Conservation (phyloP, 1,284 basidiomycete species). For the Leccinum subrobustum region DNA sequence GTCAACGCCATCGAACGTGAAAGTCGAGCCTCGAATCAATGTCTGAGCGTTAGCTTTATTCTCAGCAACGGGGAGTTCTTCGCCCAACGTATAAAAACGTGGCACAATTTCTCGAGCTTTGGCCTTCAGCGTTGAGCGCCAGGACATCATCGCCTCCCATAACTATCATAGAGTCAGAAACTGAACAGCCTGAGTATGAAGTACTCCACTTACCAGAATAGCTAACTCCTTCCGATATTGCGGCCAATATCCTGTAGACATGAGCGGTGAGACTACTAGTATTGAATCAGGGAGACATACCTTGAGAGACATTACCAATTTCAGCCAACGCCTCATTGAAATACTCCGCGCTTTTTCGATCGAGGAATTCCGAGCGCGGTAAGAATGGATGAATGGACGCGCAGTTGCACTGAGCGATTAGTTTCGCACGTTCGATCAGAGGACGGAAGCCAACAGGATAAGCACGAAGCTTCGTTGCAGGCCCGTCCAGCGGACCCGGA, state of each 20-base stretch:
- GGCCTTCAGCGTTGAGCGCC: not conserved
- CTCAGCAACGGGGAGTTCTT: not conserved
- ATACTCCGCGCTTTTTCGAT: not conserved
- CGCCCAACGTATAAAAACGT: not conserved
- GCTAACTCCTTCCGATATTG: not conserved
- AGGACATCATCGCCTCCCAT: not conserved
- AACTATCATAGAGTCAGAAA: too few species aligned
- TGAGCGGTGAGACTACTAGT: too few species aligned
- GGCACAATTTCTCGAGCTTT: not conserved
- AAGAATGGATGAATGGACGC: not conserved
- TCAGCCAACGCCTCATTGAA: not conserved
- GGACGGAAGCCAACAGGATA: not conserved
- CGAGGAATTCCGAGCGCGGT: not conserved
- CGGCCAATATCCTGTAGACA: too few species aligned
- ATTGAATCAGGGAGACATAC: too few species aligned
- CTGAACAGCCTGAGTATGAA: too few species aligned
- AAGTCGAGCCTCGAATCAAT: not conserved
- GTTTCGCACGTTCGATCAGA: not conserved
- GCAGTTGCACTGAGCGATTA: not conserved
- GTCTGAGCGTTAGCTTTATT: not conserved
- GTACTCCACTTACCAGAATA: not conserved
- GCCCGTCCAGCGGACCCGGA: not conserved
- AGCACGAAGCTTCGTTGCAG: not conserved
- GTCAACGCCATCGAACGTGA: not conserved
- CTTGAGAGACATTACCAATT: too few species aligned